Percentiles rank a stretch among this genome's conserved stretches.
Evolutionary conservation across 345 rosid species (phyloP).

Genomic region (Arabidopsis arenosa): DNA sequence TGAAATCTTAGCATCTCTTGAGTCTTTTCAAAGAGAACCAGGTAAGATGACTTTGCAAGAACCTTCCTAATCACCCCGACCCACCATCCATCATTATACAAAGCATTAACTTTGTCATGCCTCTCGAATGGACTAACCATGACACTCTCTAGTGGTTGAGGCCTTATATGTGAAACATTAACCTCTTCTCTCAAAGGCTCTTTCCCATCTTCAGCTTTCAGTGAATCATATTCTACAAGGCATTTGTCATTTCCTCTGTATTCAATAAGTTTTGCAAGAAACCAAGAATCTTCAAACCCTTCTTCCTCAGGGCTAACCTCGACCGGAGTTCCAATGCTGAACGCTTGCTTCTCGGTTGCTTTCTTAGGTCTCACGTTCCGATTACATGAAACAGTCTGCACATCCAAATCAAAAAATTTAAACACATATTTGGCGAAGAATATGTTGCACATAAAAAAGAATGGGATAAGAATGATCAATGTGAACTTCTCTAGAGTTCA

Average conservation of each 20-base stretch:
- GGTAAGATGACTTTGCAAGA: slow-evolving; percentile 52
- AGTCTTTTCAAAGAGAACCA: slow-evolving; percentile 58
- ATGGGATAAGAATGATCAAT: neutral
- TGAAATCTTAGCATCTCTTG: slow-evolving; percentile 58
- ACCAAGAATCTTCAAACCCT: slow-evolving; percentile 91
- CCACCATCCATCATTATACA: slow-evolving; percentile 92
- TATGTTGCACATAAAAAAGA: neutral
- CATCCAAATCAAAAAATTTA: slow-evolving; percentile 11
- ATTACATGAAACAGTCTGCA: slow-evolving; percentile 47
- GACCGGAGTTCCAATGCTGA: slow-evolving; percentile 48
- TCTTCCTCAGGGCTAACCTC: slow-evolving; percentile 88
- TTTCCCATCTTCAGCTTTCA: slow-evolving; percentile 74
- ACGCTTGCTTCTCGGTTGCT: slow-evolving; percentile 18
- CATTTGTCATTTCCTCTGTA: slow-evolving; percentile 55
- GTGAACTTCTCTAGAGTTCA: slow-evolving; percentile 23
- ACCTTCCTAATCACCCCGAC: slow-evolving; percentile 67
- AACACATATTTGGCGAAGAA: neutral
- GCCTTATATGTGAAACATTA: slow-evolving; percentile 61
- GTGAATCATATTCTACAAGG: slow-evolving; percentile 59
- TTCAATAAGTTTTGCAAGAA: slow-evolving; percentile 63
- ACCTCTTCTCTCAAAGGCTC: slow-evolving; percentile 72
- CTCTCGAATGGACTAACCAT: slow-evolving; percentile 50
- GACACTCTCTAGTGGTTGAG: slow-evolving; percentile 58
- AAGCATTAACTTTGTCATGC: slow-evolving; percentile 81
- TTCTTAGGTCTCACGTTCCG: slow-evolving; percentile 39